Evolutionary conservation across 75 land plant genomes (phyloP).

Genomic region (Ceratopteris richardii): DNA sequence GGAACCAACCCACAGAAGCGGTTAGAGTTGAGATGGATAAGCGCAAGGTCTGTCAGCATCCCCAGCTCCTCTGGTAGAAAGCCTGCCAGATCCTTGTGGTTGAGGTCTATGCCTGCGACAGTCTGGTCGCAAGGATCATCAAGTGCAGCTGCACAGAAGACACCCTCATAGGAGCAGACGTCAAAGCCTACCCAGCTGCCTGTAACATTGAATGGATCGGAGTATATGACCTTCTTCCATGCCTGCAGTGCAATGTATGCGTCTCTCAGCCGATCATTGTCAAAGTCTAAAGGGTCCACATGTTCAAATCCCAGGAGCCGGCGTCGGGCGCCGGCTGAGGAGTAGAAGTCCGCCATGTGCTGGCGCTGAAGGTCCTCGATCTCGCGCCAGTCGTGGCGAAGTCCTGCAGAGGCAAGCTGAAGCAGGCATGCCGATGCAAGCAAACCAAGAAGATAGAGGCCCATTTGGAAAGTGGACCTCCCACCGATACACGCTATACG

Average conservation of each 20-base stretch:
- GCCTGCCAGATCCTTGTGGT: slow-evolving; percentile 36
- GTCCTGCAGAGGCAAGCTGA: too few relatives aligned
- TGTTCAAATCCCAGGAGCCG: too few relatives aligned
- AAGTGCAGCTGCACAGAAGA: slow-evolving; percentile 35
- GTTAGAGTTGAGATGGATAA: slow-evolving; percentile 44
- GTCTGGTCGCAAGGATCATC: slow-evolving; percentile 19
- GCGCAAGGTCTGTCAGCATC: slow-evolving; percentile 30
- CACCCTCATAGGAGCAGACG: slow-evolving; percentile 46
- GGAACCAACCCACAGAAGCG: slow-evolving; percentile 40
- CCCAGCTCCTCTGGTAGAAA: slow-evolving; percentile 32
- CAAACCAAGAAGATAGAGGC: too few relatives aligned
- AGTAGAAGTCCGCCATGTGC: too few relatives aligned
- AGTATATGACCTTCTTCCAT: slow-evolving; percentile 35
- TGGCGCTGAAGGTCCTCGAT: too few relatives aligned
- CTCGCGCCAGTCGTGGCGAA: too few relatives aligned
- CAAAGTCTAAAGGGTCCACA: neutral
- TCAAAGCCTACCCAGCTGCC: slow-evolving; percentile 42
- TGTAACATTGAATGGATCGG: slow-evolving; percentile 42
- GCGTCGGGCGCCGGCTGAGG: too few relatives aligned
- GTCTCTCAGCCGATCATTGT: slow-evolving; percentile 20
- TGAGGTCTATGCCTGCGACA: slow-evolving; percentile 43
- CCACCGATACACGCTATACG: too few relatives aligned
- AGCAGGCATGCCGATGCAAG: too few relatives aligned
- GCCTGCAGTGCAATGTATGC: slow-evolving; percentile 40
- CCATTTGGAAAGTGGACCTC: too few relatives aligned